Conservation (phyloP, 2,329 filamentous ascomycete species). For the Alternaria tenuissima region DNA sequence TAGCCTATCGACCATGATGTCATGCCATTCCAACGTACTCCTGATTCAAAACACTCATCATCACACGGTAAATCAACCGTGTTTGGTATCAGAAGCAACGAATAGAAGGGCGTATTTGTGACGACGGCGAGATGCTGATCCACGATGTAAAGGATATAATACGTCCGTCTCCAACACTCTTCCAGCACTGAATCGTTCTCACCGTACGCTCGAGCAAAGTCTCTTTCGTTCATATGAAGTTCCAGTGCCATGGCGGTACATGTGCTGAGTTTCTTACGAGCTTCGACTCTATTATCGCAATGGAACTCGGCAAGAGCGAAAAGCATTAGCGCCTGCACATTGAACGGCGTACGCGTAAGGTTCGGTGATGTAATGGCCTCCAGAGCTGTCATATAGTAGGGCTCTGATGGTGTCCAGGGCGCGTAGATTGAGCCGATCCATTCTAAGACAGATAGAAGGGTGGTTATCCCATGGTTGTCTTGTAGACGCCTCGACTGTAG, state of each 20-base stretch:
- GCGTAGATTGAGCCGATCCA: slow-evolving; percentile 47
- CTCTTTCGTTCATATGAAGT: slow-evolving; percentile 77
- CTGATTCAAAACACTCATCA: slow-evolving; percentile 69
- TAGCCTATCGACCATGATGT: background rate
- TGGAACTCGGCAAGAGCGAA: slow-evolving; percentile 80
- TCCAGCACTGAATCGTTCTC: slow-evolving; percentile 72
- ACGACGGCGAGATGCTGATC: slow-evolving; percentile 85
- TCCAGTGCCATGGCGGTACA: slow-evolving; percentile 76
- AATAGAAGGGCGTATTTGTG: slow-evolving; percentile 73
- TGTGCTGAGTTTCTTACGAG: slow-evolving; percentile 70
- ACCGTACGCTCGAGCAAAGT: slow-evolving; percentile 71
- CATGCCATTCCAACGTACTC: slow-evolving; percentile 31
- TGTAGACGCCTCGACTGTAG: slow-evolving; percentile 34
- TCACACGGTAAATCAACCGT: slow-evolving; percentile 82
- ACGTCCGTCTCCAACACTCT: slow-evolving; percentile 86
- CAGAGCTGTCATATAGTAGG: slow-evolving; percentile 34
- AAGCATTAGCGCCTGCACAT: slow-evolving; percentile 79
- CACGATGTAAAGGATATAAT: slow-evolving; percentile 80
- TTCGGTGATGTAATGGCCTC: slow-evolving; percentile 28
- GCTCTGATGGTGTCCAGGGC: slow-evolving; percentile 40
- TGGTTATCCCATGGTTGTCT: slow-evolving; percentile 31
- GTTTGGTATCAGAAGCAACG: slow-evolving; percentile 68
- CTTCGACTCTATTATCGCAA: slow-evolving; percentile 73
- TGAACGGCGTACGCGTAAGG: slow-evolving; percentile 54
- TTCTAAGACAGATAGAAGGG: slow-evolving; percentile 37